phyloP scores from a whole-genome alignment of 192 early-diverging fungal species.

The Entophlyctis luteolus region DNA sequence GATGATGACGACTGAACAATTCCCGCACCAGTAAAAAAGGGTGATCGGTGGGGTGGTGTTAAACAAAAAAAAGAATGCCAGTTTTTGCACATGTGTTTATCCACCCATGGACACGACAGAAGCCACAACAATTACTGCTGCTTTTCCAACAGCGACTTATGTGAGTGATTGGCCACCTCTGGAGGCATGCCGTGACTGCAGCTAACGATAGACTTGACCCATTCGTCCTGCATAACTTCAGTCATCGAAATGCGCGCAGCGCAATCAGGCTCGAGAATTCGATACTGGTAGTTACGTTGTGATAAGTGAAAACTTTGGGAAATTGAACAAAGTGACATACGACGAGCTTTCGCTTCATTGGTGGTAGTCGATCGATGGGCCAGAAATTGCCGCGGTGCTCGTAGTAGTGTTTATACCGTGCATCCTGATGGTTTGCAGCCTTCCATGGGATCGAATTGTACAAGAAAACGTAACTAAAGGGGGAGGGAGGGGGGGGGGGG shows the following conservation, averaged over 20 bases:
- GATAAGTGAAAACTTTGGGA: not conserved
- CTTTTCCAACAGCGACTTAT: too few species aligned
- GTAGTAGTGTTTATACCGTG: slow-evolving; percentile 47
- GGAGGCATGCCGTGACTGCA: slow-evolving; percentile 1
- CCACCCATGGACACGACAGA: too few species aligned
- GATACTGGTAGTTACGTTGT: not conserved
- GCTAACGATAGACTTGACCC: slow-evolving; percentile 10
- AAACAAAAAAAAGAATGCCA: too few species aligned
- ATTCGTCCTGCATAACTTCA: slow-evolving; percentile 24
- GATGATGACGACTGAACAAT: slow-evolving; percentile 14
- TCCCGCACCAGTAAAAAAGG: too few species aligned
- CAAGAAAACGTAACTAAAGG: slow-evolving; percentile 62
- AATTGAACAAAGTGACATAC: slow-evolving; percentile 24
- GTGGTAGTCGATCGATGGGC: slow-evolving; percentile 68
- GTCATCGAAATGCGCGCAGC: slow-evolving; percentile 32
- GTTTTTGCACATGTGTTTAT: too few species aligned
- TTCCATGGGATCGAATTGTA: slow-evolving; percentile 58
- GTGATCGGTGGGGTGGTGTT: too few species aligned
- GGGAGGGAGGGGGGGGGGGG: too few species aligned
- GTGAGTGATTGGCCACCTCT: not conserved
- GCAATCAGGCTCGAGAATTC: slow-evolving; percentile 63
- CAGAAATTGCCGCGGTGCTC: slow-evolving; percentile 55
- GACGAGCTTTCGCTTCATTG: slow-evolving; percentile 68
- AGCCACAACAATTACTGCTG: too few species aligned
- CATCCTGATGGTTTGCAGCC: slow-evolving; percentile 35